A percentile compares a stretch with the other conserved stretches of the same genome.
Evolutionary conservation across 2,329 filamentous ascomycete genomes (phyloP).

Genomic region (Fonsecaea monophora): DNA sequence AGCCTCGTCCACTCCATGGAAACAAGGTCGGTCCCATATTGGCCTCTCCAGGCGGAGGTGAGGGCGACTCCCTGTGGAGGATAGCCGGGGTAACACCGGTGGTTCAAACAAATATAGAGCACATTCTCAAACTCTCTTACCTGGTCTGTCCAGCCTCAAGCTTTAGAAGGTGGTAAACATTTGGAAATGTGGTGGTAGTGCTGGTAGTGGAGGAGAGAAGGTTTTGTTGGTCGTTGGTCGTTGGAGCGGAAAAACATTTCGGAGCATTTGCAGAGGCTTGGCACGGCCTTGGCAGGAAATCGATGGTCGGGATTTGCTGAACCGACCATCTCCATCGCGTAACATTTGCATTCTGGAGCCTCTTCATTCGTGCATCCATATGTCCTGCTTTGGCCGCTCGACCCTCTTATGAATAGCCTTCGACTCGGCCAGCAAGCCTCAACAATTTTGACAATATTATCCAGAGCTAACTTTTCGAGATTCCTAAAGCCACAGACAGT

Average conservation of each 20-base stretch:
- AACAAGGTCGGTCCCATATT: background rate
- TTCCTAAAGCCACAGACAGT: constrained; percentile 3
- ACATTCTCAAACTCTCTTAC: background rate
- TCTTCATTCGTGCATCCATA: constrained; percentile 3
- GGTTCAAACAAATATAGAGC: background rate
- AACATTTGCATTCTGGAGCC: background rate
- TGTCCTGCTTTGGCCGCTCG: background rate
- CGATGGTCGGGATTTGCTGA: background rate
- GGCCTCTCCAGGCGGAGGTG: background rate
- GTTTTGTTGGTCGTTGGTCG: background rate
- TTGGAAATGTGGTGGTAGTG: background rate
- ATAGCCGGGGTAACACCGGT: background rate
- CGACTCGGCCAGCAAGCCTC: background rate
- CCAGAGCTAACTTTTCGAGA: background rate
- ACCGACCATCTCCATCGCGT: background rate
- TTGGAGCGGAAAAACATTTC: background rate
- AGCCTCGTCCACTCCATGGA: background rate
- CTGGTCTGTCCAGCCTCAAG: background rate
- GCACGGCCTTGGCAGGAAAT: background rate
- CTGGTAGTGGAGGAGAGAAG: background rate
- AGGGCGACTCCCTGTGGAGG: background rate
- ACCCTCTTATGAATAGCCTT: constrained; percentile 22
- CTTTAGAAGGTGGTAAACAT: background rate
- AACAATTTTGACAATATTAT: background rate
- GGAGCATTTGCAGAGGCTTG: background rate